Evolutionary conservation across 148 eudicot species (phyloP), one percentile per base, ranked within the genome.

Genomic region (Fagopyrum homotropicum): DNA sequence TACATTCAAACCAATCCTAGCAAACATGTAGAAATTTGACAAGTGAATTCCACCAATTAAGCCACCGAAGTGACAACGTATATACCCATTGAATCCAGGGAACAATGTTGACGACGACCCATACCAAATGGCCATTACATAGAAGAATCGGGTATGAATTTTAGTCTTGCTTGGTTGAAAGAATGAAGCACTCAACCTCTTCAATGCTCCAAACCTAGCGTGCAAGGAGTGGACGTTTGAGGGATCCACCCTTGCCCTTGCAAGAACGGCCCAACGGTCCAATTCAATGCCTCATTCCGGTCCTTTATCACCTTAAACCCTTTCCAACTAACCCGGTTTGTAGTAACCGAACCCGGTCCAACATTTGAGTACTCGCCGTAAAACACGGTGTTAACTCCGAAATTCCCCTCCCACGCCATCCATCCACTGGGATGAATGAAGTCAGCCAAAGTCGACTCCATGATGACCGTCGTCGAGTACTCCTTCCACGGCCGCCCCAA

Each of bases 401-500:
- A 83, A 26, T 35, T 69, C 0, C 90, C 91, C 0, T 30, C 51
- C 96, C 95, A 88, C 0, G 88, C 83, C 86, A 84, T 16, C 96
- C 96, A 92, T 0, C 98, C 98, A 0, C 61, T 82, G 0, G 98
- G 96, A 0, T 85, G 84, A 1, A 92, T 75, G 7, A 83, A 85
- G 59, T 89, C 95, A 0, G 84, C 90, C 0, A 90, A 35, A 6
- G 68, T 75, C 0, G 89, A 78, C 44, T 89, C 86, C 96, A 92
- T 90, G 0, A 92, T 80, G 0, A 92, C 72, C 1, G 98, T 82
- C 46, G 84, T 86, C 0, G 95, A 78, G 73, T 17, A 92, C 47
- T 59, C 48, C 84, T 90, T 92, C 91, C 91, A 88, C 2, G 98
- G 96, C 15, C 93, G 77, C 0, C 98, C 98, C 52, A 92, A 52